Evolutionary conservation across 2,329 filamentous ascomycete genomes (phyloP), one percentile per base, ranked within the genome.

Genomic region (Aspergillus ochraceus): DNA sequence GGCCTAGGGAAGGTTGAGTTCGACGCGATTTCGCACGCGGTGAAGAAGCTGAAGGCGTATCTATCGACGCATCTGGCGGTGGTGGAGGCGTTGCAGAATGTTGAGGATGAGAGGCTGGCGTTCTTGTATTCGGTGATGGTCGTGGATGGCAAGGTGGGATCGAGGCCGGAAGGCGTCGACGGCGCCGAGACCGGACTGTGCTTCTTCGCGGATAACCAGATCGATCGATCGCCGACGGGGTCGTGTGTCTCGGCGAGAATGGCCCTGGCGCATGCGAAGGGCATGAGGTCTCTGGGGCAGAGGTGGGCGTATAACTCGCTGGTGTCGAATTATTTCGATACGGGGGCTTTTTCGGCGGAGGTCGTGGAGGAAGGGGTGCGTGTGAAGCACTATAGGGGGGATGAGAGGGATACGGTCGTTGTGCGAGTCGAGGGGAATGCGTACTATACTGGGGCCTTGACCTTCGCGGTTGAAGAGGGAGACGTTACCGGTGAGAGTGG

Each of bases 151-250:
- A 54, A 61, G 14, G 26, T 69, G 17, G 66, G 69, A 2, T 32
- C 42, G 19, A 52, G 58, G 4, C 59, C 64, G 12, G 51, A 24
- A 2, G 65, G 56, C 5, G 65, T 67, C 3, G 53, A 55, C 4
- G 71, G 72, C 6, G 68, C 71, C 9, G 80, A 82, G 61, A 76
- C 75, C 0, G 79, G 79, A 0, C 60, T 81, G 0, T 81, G 78
- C 64, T 77, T 77, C 68, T 79, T 81, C 60, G 79, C 78, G 0
- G 75, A 80, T 29, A 75, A 78, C 55, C 77, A 82, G 60, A 76
- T 83, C 47, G 81, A 85, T 65, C 74, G 80, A 19, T 74, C 76
- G 54, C 74, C 71, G 1, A 77, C 75, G 10, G 76, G 76, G 2
- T 69, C 71, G 14, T 77, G 72, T 55, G 76, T 78, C 9, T 69